Conservation (phyloP, 805 yeast genomes). For the Starmerella roubikii region DNA sequence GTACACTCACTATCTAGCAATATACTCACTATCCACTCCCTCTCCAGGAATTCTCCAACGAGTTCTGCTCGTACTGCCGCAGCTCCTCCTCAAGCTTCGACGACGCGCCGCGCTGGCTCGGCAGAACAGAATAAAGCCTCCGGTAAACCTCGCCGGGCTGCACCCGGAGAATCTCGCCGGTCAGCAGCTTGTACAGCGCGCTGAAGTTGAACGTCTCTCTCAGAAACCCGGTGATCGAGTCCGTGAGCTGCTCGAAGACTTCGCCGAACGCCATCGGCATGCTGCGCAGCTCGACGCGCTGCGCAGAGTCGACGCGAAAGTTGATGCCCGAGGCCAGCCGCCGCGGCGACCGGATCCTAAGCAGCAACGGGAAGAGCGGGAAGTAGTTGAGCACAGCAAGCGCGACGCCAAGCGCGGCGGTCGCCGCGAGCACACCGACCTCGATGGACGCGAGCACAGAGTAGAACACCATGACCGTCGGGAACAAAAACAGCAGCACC, state of each 20-base stretch:
- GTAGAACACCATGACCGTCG: constrained; percentile 81
- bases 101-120: constrained; percentile 28
- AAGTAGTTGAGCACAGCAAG: constrained; percentile 63
- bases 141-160: constrained; percentile 38
- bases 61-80: constrained; percentile 4
- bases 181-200: constrained; percentile 31
- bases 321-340: constrained; percentile 50
- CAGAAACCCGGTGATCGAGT: constrained; percentile 5
- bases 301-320: constrained; percentile 11
- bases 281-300: constrained; percentile 25
- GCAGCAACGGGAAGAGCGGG: constrained; percentile 71
- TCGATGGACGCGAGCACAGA: constrained; percentile 52
- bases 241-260: constrained; percentile 38
- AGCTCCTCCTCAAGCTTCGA: constrained; percentile 12
- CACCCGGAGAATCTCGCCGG: constrained; percentile 37
- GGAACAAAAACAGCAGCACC: constrained; percentile 60
- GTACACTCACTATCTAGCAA: too few species aligned
- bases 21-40: too few species aligned
- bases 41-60: too few species aligned
- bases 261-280: constrained; percentile 33
- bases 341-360: constrained; percentile 67
- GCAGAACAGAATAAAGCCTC: constrained; percentile 40
- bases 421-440: constrained; percentile 35
- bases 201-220: constrained; percentile 12
- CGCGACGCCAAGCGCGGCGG: constrained; percentile 42